Evolutionary conservation across 352 stramenopile species (phyloP), one percentile per base, ranked within the genome.

Genomic region (Globisporangium heterothallicum): DNA sequence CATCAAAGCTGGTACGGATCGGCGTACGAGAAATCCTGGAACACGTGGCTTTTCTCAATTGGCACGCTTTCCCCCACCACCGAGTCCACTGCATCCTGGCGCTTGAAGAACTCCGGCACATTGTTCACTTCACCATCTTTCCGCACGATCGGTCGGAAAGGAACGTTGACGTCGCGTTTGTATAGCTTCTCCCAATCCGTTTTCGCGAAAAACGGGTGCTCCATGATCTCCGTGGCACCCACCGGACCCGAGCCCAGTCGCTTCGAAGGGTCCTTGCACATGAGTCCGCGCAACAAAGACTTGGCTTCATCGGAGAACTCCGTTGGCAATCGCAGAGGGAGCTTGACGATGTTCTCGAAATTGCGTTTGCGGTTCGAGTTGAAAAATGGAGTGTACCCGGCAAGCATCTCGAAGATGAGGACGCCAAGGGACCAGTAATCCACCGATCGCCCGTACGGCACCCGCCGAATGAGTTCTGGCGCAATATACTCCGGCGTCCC

Each of bases 401-500:
- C 77, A 13, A 93, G 63, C 80, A 94, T 91, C 64, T 94, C 84
- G 42, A 81, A 94, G 26, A 92, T 75, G 40, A 95, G 69, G 9
- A 95, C 72, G 19, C 86, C 86, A 10, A 95, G 63, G 7, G 78
- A 89, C 87, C 87, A 96, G 61, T 88, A 96, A 59, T 96, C 87
- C n/a, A 88, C 82, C 2, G 77, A 66, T 42, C 86, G 79, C 34
- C 79, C 78, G 59, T 95, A 93, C 7, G 78, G 68, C 25, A 79
- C 60, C 19, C 76, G 73, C 3, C 76, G 78, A 51, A 94, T 86
- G 7, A 94, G 68, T 50, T 94, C 84, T 0, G 84, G 75, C 1
- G 83, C 80, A 26, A 94, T 88, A 63, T 92, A 94, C 64, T 94
- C 81, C 7, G 84, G 84, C 21, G 84, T 94, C 8, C 84, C 84